Evolutionary conservation across 2,329 filamentous ascomycete genomes (phyloP).

Genomic region (Thelonectria blattea): DNA sequence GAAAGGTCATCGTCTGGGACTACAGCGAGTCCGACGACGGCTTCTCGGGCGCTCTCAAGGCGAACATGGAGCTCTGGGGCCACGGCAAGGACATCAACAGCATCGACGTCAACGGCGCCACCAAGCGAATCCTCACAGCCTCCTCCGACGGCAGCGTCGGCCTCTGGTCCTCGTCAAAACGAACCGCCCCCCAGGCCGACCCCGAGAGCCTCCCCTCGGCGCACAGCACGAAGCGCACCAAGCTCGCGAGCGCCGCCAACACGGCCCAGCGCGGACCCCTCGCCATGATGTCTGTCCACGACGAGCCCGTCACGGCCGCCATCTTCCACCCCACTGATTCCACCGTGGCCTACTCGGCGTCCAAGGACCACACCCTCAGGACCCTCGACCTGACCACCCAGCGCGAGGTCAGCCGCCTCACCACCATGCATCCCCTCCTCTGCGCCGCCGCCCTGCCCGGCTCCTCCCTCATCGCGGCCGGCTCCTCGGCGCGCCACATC

Average conservation of each 20-base stretch:
- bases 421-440: constrained; percentile 82
- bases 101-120: constrained; percentile 74
- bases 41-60: constrained; percentile 68
- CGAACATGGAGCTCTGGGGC: constrained; percentile 81
- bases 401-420: constrained; percentile 78
- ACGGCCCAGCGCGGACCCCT: constrained; percentile 80
- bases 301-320: constrained; percentile 75
- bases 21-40: constrained; percentile 72
- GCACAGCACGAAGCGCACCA: constrained; percentile 77
- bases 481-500: constrained; percentile 85
- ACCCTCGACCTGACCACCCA: constrained; percentile 90
- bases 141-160: constrained; percentile 83
- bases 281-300: constrained; percentile 74
- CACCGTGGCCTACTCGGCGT: constrained; percentile 89
- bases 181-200: constrained; percentile 76
- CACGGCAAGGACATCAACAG: constrained; percentile 78
- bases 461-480: constrained; percentile 69
- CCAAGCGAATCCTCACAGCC: constrained; percentile 82
- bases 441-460: constrained; percentile 76
- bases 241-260: constrained; percentile 55
- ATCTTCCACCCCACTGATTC: constrained; percentile 85
- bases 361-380: constrained; percentile 87
- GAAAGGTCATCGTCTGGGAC: constrained; percentile 88
- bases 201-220: constrained; percentile 71
- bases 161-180: constrained; percentile 86